These are phyloP conservation scores for Agastache rugosa DNA, from an alignment of 257 asterid species.

Conservation along the genomic window DNA sequence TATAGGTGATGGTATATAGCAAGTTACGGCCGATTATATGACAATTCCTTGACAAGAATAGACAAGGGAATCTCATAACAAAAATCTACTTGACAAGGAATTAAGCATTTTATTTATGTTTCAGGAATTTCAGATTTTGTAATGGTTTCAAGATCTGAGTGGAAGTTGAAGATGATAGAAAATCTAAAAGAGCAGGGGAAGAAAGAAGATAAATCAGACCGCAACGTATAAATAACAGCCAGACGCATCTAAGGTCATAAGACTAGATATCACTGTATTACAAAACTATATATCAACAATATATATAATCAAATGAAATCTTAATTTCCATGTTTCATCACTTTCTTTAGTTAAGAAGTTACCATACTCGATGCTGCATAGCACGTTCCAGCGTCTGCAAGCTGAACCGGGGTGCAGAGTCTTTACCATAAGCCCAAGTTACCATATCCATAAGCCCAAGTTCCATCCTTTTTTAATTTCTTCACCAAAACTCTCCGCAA, in stretches of 20 bases:
- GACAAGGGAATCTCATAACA: background rate
- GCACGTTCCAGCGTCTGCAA: background rate
- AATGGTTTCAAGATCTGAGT: background rate
- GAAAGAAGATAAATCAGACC: background rate
- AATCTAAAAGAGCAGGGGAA: background rate
- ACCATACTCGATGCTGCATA: constrained; percentile 16
- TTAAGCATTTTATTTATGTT: background rate
- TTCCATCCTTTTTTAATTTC: constrained; percentile 16
- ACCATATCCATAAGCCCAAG: background rate
- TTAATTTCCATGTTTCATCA: constrained; percentile 6
- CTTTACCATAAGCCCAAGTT: background rate
- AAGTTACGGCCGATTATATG: background rate
- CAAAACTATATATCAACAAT: background rate
- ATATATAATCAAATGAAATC: background rate
- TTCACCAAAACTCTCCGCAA: constrained; percentile 84
- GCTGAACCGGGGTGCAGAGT: background rate
- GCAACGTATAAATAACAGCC: too few relatives aligned
- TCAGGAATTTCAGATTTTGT: background rate
- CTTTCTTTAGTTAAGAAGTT: background rate
- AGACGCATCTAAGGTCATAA: background rate
- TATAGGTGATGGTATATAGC: background rate
- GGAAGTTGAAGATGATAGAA: background rate
- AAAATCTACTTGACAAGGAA: background rate
- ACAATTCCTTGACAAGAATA: background rate
- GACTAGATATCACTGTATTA: background rate